These are phyloP conservation scores for Penicillium capsulatum DNA, from an alignment of 2,329 filamentous ascomycete species.

Conservation along the genomic window DNA sequence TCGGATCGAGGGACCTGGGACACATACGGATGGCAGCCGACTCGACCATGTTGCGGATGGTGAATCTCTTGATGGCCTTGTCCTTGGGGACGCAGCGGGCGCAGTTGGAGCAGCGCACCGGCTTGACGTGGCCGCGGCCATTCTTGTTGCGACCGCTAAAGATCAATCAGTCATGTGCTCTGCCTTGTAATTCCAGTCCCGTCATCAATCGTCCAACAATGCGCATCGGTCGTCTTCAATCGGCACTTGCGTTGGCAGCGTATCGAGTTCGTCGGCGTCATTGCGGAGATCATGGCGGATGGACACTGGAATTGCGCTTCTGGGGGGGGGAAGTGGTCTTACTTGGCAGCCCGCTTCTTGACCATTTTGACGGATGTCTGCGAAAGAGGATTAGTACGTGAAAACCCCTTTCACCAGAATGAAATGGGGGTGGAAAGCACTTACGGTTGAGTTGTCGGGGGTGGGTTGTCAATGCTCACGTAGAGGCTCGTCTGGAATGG, in stretches of 20 bases:
- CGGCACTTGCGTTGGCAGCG: conserved; percentile 6
- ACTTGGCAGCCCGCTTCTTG: conserved; percentile 74
- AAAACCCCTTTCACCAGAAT: background rate
- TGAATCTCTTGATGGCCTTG: conserved; percentile 99
- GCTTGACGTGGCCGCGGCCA: conserved; percentile 99
- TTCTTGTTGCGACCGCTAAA: conserved; percentile 98
- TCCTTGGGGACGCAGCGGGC: conserved; percentile 95
- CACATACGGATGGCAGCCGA: conserved; percentile 97
- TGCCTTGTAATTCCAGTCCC: conserved; percentile 12
- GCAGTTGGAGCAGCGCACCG: conserved; percentile 90
- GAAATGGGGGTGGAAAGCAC: conserved; percentile 19
- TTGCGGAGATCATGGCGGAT: conserved; percentile 27
- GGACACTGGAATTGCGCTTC: conserved; percentile 21
- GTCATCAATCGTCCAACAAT: conserved; percentile 21
- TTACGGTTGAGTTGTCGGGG: conserved; percentile 40
- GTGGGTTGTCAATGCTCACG: conserved; percentile 38
- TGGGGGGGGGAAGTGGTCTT: conserved; percentile 38
- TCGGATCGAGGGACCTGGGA: background rate
- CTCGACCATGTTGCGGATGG: conserved; percentile 99
- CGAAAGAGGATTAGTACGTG: conserved; percentile 24
- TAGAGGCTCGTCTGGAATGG: conserved; percentile 32
- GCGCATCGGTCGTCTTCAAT: conserved; percentile 11
- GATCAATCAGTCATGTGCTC: conserved; percentile 22
- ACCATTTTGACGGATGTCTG: conserved; percentile 61
- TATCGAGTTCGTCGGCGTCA: conserved; percentile 17